Evolutionary conservation across 1,284 basidiomycete species (phyloP), one percentile per base, ranked within the genome.

Genomic region (Caloboletus firmus): DNA sequence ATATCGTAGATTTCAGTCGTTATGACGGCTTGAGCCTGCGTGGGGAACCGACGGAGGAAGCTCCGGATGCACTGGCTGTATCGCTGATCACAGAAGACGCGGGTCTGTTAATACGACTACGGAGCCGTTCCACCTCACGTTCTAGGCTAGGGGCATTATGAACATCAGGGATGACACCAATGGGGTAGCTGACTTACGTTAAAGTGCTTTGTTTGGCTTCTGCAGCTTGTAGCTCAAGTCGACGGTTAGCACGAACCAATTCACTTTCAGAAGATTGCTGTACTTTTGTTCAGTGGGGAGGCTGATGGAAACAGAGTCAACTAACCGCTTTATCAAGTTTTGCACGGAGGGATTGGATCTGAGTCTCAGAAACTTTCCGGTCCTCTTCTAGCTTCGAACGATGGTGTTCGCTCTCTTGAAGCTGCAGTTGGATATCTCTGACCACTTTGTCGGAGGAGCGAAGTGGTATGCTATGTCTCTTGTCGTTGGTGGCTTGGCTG

Each of bases 241-340:
- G 79, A 45, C 89, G 81, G 68, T 90, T 90, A 20, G 80, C 82
- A 15, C 87, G 77, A 59, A 87, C 83, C 4, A 91, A 73, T 30
- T 81, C 77, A 57, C 76, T 83, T 69, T 87, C 87, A 41, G 80
- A 79, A 8, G 83, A 87, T 83, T 88, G 87, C 89, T 91, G 52
- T 24, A 46, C n/a, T 40, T 37, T 54, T 36, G 31, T 44, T 60
- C 28, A 64, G 53, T 35, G 4, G 31, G 28, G 32, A 43, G 17
- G 43, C 50, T 10, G 13, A 43, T 41, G 22, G 7, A 45, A 47
- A 17, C 15, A 30, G 48, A 54, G 49, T 44, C 46, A 35, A 56
- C 55, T 49, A 37, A 45, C 89, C 72, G 82, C 74, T 39, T 74
- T 70, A 65, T 87, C 84, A 74, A 89, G 80, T 31, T 71, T 71